Base-by-base conservation (phyloP, 2,329 filamentous ascomycete species). In the Xylariaceae sp. region DNA sequence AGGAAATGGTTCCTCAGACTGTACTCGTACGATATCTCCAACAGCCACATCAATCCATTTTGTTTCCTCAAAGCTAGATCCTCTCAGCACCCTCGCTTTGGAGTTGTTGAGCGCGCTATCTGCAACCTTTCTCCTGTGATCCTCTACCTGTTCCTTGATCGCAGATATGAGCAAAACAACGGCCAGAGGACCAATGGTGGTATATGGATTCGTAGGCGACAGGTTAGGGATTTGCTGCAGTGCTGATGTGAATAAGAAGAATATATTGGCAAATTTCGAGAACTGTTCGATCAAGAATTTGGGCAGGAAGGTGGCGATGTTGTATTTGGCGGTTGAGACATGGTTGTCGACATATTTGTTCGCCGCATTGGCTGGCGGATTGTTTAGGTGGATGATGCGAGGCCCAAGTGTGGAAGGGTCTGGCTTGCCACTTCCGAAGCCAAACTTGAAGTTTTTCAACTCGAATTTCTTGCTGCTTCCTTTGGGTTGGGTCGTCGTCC, bases 271-370 rank as follows among this genome's bases (percentile, higher is more conserved):
- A 71, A 96, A 96, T 76, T 96, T 99, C 54, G 91, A 96, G 73
- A 99, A 99, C 68, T 99, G 94, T 70, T 99, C 94, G 68, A 92
- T 90, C 49, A 99, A 77, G 71, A 99, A 99, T 71, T 99, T 99
- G 44, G 94, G 94, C 15, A 97, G 67, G 69, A 99, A 99, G 17
- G 90, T 96, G 47, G 89, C 78, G 64, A 90, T 62, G 68, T 97
- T 99, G 81, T 99, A 99, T 71, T 99, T 99, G 56, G 94, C 87
- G 6, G 94, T 99, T 39, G 92, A 97, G 55, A 99, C 87, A 69
- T 97, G 90, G 67, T 99, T 99, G 78, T 95, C 89, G 66, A 91
- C 81, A 69, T 94, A 97, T 69, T 92, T 95, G 75, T 91, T 92
- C 44, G 77, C 78, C 40, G 86, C 80, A 68, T 99, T 99, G 46